Base-by-base conservation (phyloP, 345 rosid species). In the Eucalyptus guilfoylei region DNA sequence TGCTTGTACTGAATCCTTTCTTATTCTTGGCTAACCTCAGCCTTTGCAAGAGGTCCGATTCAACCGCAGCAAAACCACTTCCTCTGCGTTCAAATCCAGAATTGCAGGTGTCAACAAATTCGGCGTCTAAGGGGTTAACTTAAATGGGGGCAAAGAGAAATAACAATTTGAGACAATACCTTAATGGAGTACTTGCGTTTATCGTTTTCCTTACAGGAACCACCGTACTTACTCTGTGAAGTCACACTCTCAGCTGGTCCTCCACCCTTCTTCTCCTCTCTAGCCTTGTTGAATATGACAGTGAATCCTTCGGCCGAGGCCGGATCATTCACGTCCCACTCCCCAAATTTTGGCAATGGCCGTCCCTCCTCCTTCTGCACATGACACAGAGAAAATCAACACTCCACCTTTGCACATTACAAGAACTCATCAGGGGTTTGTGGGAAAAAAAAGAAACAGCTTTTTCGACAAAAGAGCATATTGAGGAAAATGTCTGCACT, bases 291-390 rank as follows among this genome's bases (percentile, higher is more conserved):
- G 69, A 90, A 90, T 47, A 90, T 87, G 47, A 85, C 87, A 7
- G 91, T 90, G 88, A 90, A 90, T 52, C 89, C 89, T 17, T 85
- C 89, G 0, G 91, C 91, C 3, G 91, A 90, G 16, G 89, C 87
- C 37, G 91, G 91, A 81, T 90, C 69, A n/a, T 90, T 90, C 54
- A 87, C 89, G 76, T 90, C 91, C 91, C 91, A 90, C 7, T 90
- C 91, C n/a, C 91, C 91, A 32, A 90, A 90, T 44, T 90, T 90
- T 42, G 91, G 91, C 81, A 90, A 80, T 11, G 91, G 24, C 85
- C 88, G 76, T 17, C 72, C 87, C 83, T 89, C 87, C n/a, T 58
- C 34, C 67, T 64, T 11, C 64, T 64, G 72, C 69, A 76, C 80
- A 87, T 17, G 60, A 62, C 42, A 88, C 47, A 76, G 19, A 37